Base-by-base conservation (phyloP, 257 asterid genomes). In the Ilex asprella region DNA sequence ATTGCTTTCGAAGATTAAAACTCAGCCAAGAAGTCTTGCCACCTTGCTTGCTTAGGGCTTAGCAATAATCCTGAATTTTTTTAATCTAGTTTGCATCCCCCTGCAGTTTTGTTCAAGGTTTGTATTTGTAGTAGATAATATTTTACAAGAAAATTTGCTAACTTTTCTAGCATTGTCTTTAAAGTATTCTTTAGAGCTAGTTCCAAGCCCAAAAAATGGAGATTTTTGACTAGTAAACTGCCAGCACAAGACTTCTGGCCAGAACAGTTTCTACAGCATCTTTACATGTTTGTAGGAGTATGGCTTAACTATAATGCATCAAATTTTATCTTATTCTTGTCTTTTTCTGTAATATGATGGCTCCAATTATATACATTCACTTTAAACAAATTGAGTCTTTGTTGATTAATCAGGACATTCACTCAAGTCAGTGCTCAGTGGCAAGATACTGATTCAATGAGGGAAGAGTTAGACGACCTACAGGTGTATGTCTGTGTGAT, bases 351-450 rank as follows among this genome's bases (percentile, higher is more conserved):
- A 4, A 35, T 35, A 35, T 35, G 41, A 4, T 35, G 8, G 8
- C 10, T 49, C 54, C 54, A 49, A 49, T 12, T 11, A 11, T 1
- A 32, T 35, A 35, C 27, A 55, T 51, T 57, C 61, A 58, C 31
- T 41, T 70, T 53, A 1, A 58, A 56, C 41, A 35, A 35, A 3
- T 35, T 3, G 41, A 35, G 41, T 21, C 27, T 35, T 35, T 35
- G 7, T 35, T 35, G 41, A 35, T 53, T 53, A 5, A 50, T 71
- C 82, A 93, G 99, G 82, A 93, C 99, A 74, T 93, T 93, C 72
- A 93, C 99, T 31, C 99, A 93, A 81, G 99, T 93, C 65, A 93
- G 99, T 56, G 87, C 89, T 78, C 99, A 93, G 78, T 93, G 99
- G 97, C 99, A 93, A 82, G 99, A 93, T 66, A 85, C 95, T 39